These are phyloP conservation scores for Ustilago lituana DNA, from an alignment of 1,284 basidiomycete genomes.

Conservation along the genomic window DNA sequence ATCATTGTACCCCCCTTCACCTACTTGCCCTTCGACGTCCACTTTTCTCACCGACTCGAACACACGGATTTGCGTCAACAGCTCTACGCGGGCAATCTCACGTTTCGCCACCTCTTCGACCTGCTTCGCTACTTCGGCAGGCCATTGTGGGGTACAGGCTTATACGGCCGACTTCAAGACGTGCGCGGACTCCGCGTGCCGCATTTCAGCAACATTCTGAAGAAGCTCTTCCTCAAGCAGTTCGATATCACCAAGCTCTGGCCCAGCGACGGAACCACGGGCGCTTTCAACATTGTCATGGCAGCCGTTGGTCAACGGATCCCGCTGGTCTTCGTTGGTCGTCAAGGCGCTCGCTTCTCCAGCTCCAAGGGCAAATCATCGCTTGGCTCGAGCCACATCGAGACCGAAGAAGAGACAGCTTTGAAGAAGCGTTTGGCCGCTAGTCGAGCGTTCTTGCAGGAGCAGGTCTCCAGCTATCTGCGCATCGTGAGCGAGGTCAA, in stretches of 20 bases:
- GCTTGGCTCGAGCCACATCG: background rate
- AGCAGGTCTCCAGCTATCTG: slow-evolving; percentile 7
- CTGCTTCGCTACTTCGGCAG: background rate
- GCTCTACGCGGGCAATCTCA: slow-evolving; percentile 1
- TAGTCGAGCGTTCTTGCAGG: slow-evolving; percentile 6
- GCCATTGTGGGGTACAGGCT: slow-evolving; percentile 1
- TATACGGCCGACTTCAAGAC: background rate
- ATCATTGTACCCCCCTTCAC: too few relatives aligned
- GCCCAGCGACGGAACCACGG: background rate
- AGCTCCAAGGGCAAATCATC: background rate
- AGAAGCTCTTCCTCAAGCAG: background rate
- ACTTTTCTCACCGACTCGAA: background rate
- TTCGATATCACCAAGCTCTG: background rate
- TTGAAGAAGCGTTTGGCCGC: background rate
- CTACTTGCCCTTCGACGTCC: too few relatives aligned
- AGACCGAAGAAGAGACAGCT: background rate
- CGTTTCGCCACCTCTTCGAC: background rate
- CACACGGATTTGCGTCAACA: background rate
- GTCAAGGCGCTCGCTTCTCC: slow-evolving; percentile 3
- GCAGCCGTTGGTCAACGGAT: slow-evolving; percentile 7
- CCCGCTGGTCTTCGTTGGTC: too few relatives aligned
- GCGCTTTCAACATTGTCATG: background rate
- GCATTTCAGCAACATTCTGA: slow-evolving; percentile 1
- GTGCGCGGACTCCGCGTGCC: background rate
- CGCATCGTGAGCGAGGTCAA: slow-evolving; percentile 9